Base-by-base conservation (phyloP, 2,329 filamentous ascomycete genomes). In the Trichoderma arundinaceum region DNA sequence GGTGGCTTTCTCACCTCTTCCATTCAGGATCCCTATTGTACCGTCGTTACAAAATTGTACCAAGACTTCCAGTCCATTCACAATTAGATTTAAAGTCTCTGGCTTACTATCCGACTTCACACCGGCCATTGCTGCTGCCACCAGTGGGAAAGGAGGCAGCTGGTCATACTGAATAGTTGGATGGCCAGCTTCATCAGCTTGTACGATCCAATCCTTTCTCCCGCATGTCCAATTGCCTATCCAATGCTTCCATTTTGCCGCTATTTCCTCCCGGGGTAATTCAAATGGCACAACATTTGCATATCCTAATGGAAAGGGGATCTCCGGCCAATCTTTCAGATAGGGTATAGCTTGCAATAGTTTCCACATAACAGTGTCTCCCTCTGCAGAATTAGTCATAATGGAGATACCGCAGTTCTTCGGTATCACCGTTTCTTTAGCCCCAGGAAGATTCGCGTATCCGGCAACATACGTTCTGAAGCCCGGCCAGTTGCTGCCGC, bases 351-450 rank as follows among this genome's bases (percentile, higher is more conserved):
- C 61, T 22, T 64, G 61, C 12, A 57, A 15, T 2, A 64, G 22
- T 49, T 52, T 67, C 64, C 64, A 66, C 32, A 68, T 39, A 0
- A 35, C 4, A n/a, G 19, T 2, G 4, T 32, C 19, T 41, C 66
- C 66, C 32, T 22, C 39, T 28, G 66, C 64, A 1, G 69, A 67
- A 51, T 72, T 72, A 1, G 68, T 69, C 71, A 72, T 72, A 38
- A 72, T 53, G 32, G 66, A 66, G 2, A 70, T 56, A 12, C 69
- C 71, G 6, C 65, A 71, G 33, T 68, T 63, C 5, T 38, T 51
- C 4, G 69, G 69, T 10, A 71, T 64, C 2, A 43, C 12, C 15
- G 17, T 10, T 3, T 43, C 41, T 15, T 17, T 4, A 19, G 19
- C 35, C 4, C 59, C 59, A 0, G 35, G 48, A 41, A 44, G 33